Evolutionary conservation across 352 stramenopile species (phyloP), one percentile per base, ranked within the genome.

Genomic region (Pythium aristosporum): DNA sequence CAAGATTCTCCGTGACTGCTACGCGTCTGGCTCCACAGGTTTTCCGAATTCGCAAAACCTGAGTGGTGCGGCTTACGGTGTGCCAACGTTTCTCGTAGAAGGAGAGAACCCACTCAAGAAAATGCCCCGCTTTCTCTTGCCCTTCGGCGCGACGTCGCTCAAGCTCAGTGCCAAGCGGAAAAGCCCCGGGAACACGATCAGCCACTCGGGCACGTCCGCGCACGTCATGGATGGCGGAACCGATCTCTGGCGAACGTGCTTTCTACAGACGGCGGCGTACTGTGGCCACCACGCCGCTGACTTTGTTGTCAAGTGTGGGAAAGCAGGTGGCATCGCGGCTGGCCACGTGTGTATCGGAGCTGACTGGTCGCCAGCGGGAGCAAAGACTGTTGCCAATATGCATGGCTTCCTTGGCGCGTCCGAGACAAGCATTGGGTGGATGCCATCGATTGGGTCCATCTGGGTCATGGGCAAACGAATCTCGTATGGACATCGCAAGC

Each of bases 31-130:
- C 6, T 96, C 87, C 34, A 83, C 81, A 7, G 79, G 78, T 1
- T 96, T 92, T 53, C 87, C 87, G 8, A 90, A 80, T n/a, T 94
- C 85, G 28, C 87, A 96, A 63, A 96, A 96, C 47, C 79, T 96
- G 37, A 88, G 77, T 61, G 82, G 84, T 23, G 87, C 87, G 34
- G 84, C 87, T 0, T 96, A 96, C 55, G 87, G 87, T 37, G 87
- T 96, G 0, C 87, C 87, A 12, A 96, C 87, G 2, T 94, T 96
- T 52, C 63, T 92, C 12, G 84, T 96, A 16, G 79, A 92, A 67
- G 85, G 87, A 16, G 85, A 93, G 61, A 88, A 79, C 12, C 77
- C 80, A 15, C 54, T 95, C 23, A 75, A 76, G 10, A 87, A 72
- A 37, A 68, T 94, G 15, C 75, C 87, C 3, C 71, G 69, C 0